Conservation (phyloP, 352 stramenopile species). For the Pythium insidiosum region DNA sequence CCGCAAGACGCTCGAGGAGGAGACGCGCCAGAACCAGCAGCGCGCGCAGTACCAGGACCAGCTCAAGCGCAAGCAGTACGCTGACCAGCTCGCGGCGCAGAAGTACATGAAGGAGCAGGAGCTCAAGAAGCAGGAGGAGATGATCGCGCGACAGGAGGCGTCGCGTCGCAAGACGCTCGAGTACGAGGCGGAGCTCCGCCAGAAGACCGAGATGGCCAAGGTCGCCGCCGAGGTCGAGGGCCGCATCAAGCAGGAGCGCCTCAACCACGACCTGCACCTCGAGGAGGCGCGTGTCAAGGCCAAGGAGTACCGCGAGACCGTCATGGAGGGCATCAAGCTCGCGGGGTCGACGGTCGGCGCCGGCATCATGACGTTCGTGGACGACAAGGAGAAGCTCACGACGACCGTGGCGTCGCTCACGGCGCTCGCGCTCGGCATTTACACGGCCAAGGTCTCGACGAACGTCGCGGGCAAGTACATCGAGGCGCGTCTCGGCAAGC, state of each 20-base stretch:
- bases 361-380: conserved; percentile 59
- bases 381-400: conserved; percentile 46
- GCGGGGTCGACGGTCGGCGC: conserved; percentile 91
- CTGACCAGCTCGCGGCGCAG: conserved; percentile 94
- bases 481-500: conserved; percentile 93
- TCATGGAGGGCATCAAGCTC: conserved; percentile 95
- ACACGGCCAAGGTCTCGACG: conserved; percentile 90
- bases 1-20: conserved; percentile 94
- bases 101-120: conserved; percentile 95
- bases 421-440: conserved; percentile 92
- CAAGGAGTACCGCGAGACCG: conserved; percentile 66
- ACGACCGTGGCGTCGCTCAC: conserved; percentile 92
- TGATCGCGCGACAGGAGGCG: conserved; percentile 92
- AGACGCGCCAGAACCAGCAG: conserved; percentile 96
- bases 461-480: conserved; percentile 90
- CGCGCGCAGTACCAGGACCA: conserved; percentile 97
- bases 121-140: conserved; percentile 98
- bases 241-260: conserved; percentile 92
- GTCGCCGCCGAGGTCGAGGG: conserved; percentile 93
- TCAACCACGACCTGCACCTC: conserved; percentile 98
- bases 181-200: conserved; percentile 94
- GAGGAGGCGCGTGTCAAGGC: conserved; percentile 92
- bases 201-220: conserved; percentile 93
- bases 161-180: conserved; percentile 96
- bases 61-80: conserved; percentile 98